These are phyloP conservation scores for Aspergillus calidoustus DNA, from an alignment of 2,329 filamentous ascomycete genomes.

Conservation along the genomic window DNA sequence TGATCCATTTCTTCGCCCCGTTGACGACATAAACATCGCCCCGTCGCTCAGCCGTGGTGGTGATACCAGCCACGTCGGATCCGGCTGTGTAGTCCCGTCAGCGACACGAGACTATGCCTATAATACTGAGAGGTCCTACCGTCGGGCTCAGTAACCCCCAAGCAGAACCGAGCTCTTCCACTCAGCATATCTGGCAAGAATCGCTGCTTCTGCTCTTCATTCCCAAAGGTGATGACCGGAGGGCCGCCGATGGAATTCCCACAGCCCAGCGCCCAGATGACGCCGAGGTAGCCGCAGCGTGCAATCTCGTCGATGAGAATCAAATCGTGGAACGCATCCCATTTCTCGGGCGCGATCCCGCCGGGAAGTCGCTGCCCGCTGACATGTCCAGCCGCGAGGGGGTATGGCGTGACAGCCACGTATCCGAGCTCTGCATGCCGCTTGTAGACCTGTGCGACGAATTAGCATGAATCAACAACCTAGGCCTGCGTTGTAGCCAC, in stretches of 20 bases:
- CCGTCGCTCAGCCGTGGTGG: conserved; percentile 57
- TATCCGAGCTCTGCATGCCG: conserved; percentile 29
- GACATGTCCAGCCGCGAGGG: conserved; percentile 24
- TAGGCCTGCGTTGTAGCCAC: conserved; percentile 12
- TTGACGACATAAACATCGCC: conserved; percentile 61
- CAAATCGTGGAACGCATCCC: conserved; percentile 45
- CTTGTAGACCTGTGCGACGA: conserved; percentile 16
- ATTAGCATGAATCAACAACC: neutral
- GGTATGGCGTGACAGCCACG: conserved; percentile 26
- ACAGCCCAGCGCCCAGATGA: conserved; percentile 38
- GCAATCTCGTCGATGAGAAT: conserved; percentile 44
- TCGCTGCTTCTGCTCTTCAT: conserved; percentile 38
- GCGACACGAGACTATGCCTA: neutral
- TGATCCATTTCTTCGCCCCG: conserved; percentile 69
- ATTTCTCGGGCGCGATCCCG: conserved; percentile 34
- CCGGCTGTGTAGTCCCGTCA: conserved; percentile 40
- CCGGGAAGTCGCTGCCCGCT: conserved; percentile 31
- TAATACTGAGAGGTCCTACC: conserved; percentile 30
- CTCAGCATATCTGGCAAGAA: conserved; percentile 63
- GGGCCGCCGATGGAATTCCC: conserved; percentile 40
- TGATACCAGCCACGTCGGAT: conserved; percentile 64
- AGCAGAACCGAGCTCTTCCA: conserved; percentile 62
- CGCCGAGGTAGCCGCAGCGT: conserved; percentile 39
- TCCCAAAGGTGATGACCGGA: conserved; percentile 36
- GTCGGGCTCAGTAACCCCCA: conserved; percentile 58